These are phyloP conservation scores for Mycosarcoma maydis DNA, from an alignment of 1,284 basidiomycete genomes.

Conservation along the genomic window DNA sequence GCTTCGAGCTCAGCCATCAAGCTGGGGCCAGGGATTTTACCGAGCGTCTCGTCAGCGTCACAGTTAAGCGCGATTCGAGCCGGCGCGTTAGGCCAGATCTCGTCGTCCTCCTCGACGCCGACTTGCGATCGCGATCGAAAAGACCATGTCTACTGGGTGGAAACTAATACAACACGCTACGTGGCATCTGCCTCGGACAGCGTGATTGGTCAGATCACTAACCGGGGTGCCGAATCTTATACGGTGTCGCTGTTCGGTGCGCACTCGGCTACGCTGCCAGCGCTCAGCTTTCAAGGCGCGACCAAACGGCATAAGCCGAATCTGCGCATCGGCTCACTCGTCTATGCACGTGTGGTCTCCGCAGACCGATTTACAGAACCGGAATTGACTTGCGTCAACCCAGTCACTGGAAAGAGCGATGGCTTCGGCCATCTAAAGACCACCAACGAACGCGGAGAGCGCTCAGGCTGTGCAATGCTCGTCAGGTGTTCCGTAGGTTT, in stretches of 20 bases:
- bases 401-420: conserved; percentile 56
- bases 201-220: conserved; percentile 61
- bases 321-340: conserved; percentile 56
- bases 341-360: conserved; percentile 57
- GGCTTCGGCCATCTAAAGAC: conserved; percentile 62
- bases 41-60: conserved; percentile 12
- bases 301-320: conserved; percentile 65
- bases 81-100: conserved; percentile 45
- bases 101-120: conserved; percentile 2
- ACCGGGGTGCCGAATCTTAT: conserved; percentile 58
- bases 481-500: conserved; percentile 41
- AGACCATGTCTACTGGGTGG: conserved; percentile 56
- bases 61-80: conserved; percentile 45
- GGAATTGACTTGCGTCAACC: conserved; percentile 63
- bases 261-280: conserved; percentile 55
- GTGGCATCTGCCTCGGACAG: conserved; percentile 51
- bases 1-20: conserved; percentile 32
- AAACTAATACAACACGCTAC: conserved; percentile 51
- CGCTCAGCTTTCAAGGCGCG: conserved; percentile 64
- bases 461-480: conserved; percentile 35
- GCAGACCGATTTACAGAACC: conserved; percentile 60
- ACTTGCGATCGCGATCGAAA: no score
- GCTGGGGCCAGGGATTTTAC: conserved; percentile 55
- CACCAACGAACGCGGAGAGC: conserved; percentile 37
- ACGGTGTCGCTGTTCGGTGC: conserved; percentile 56